A percentile compares a stretch with the other conserved stretches of the same genome.
Conservation (phyloP, 2,329 filamentous ascomycete genomes). For the Fusarium neocosmosporiellum region DNA sequence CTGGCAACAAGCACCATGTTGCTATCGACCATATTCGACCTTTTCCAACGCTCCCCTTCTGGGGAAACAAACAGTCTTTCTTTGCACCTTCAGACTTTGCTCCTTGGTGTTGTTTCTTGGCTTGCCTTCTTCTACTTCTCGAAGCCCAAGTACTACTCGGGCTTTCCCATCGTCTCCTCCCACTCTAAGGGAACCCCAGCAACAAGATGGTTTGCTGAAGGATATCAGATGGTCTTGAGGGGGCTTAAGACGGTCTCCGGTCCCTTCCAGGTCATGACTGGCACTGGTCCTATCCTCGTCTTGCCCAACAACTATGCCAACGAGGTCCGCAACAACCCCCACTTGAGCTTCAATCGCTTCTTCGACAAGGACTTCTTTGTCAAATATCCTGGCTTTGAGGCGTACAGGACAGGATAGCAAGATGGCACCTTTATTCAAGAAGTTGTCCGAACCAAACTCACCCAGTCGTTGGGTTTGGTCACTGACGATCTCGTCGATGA, state of each 20-base stretch:
- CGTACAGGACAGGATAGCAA: not conserved
- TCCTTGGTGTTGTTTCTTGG: not conserved
- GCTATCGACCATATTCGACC: not conserved
- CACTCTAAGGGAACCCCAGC: not conserved
- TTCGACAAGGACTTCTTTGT: constrained; percentile 16
- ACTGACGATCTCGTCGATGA: not conserved
- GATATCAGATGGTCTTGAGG: not conserved
- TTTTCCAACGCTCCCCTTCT: not conserved
- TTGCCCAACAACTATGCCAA: not conserved
- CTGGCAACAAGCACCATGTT: not conserved
- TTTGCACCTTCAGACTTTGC: not conserved
- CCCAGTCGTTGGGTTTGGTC: not conserved
- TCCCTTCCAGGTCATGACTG: not conserved
- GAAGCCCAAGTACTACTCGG: not conserved
- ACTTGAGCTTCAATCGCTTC: constrained; percentile 11
- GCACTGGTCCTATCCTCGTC: not conserved
- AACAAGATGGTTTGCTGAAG: not conserved
- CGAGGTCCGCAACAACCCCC: constrained; percentile 5
- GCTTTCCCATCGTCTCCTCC: not conserved
- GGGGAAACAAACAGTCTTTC: not conserved
- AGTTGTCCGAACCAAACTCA: not conserved
- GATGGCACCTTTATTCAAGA: not conserved
- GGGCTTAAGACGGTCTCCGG: not conserved
- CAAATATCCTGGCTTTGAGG: constrained; percentile 11
- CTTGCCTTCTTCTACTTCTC: not conserved